Base-by-base conservation (phyloP, 2,329 filamentous ascomycete species). In the Calonectria henricotiae region DNA sequence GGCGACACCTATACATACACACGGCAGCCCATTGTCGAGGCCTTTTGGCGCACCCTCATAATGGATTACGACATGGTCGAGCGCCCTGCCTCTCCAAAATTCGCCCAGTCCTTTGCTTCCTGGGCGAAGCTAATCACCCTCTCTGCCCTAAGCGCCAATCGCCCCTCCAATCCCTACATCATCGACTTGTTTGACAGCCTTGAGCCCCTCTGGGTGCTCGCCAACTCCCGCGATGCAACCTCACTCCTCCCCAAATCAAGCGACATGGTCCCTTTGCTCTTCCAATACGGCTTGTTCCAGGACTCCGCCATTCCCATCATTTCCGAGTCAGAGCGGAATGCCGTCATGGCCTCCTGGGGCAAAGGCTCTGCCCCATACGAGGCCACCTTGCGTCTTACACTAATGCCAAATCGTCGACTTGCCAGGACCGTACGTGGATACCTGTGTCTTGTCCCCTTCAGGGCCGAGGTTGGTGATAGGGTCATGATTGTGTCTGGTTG, bases 41-140 rank as follows among this genome's bases (percentile, higher is more conserved):
- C 75, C 25, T 76, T 79, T 65, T 79, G 75, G 73, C 73, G 77
- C 15, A 77, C 76, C 2, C 72, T 79, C 55, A 75, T 78, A 49
- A 73, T 73, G 65, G 77, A 78, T 49, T 69, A 69, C 15, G 71
- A 78, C 71, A 62, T 75, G 62, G 15, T 63, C 5, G 60, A 68
- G n/a, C 74, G 71, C 9, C 75, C 74, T 13, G 74, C 74, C 11
- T 73, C 74, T 11, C 23, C 51, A 12, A 35, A 62, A 8, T 67
- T 76, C 30, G 70, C 55, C 5, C 37, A 55, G 3, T 71, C 73
- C 2, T 75, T 75, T 64, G 62, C 66, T 8, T 64, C 72, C 12
- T 75, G 72, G 73, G 69, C 75, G 54, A 49, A 39, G 15, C 54
- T 73, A 23, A 65, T 72, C 62, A 73, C 73, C 49, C 32, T 74